Percentiles rank a stretch among this genome's conserved stretches.
These are phyloP conservation scores for Ganoderma lucidum DNA, from an alignment of 1,284 basidiomycete species.

Conservation along the genomic window DNA sequence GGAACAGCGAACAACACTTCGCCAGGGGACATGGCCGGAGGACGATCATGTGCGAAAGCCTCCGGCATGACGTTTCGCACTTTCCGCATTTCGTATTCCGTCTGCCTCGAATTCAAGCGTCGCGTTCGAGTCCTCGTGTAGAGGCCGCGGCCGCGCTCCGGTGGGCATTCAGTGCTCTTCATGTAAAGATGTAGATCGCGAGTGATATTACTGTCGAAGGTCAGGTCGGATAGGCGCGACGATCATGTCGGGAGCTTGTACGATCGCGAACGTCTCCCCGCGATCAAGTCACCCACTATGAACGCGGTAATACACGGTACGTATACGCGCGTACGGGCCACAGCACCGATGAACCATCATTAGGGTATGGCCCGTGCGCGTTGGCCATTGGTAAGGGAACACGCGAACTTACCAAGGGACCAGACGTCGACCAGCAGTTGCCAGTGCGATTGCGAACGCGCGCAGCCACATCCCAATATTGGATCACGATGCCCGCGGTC, in stretches of 20 bases:
- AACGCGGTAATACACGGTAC: background rate
- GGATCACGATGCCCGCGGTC: background rate
- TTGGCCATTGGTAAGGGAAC: constrained; percentile 8
- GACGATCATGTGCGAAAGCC: constrained; percentile 16
- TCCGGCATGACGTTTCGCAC: constrained; percentile 18
- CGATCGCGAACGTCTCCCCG: background rate
- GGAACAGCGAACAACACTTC: background rate
- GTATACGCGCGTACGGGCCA: background rate
- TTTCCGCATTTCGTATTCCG: constrained; percentile 8
- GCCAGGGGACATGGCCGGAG: background rate
- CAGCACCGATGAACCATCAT: background rate
- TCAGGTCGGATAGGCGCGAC: constrained; percentile 7
- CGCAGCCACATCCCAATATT: background rate
- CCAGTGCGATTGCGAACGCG: background rate
- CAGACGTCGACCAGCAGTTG: no score
- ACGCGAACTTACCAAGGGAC: background rate
- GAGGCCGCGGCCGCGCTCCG: background rate
- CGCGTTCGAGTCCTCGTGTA: background rate
- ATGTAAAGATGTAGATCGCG: background rate
- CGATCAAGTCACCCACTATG: background rate
- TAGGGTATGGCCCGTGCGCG: background rate
- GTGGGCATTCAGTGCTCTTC: background rate
- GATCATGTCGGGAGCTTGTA: background rate
- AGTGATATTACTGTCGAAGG: background rate
- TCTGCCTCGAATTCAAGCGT: background rate